Conservation (phyloP, 352 stramenopile species). For the Stramenopiles sp. region DNA sequence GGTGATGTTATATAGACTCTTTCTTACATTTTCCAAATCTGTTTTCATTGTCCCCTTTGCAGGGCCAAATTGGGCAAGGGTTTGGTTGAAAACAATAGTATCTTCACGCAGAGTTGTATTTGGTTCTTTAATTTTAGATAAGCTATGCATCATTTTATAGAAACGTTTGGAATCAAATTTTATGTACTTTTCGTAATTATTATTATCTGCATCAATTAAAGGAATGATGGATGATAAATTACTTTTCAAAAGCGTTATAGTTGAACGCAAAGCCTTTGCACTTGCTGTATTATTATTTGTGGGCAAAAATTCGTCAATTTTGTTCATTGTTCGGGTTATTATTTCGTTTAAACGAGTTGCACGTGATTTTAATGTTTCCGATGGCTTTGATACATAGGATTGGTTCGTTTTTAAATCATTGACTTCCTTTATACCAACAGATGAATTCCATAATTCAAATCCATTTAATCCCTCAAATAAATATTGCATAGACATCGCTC, state of each 20-base stretch:
- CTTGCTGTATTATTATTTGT: neutral
- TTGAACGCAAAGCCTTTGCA: neutral
- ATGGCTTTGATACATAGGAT: neutral
- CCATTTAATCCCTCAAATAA: neutral
- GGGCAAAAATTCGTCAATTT: neutral
- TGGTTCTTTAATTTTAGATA: neutral
- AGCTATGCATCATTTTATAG: neutral
- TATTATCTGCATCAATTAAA: neutral
- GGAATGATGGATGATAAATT: neutral
- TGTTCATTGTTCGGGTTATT: neutral
- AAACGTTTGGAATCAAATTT: neutral
- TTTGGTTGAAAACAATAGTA: neutral
- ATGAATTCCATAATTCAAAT: neutral
- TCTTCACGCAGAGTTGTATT: neutral
- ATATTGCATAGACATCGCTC: neutral
- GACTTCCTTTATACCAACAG: neutral
- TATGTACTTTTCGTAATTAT: neutral
- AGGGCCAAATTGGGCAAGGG: neutral
- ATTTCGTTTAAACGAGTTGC: neutral
- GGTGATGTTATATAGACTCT: neutral
- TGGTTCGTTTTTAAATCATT: neutral
- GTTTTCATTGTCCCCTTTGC: neutral
- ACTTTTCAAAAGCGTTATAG: neutral
- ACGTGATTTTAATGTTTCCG: neutral
- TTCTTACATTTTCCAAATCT: neutral